Conservation (phyloP, 1,284 basidiomycete genomes). For the Abortiporus biennis region DNA sequence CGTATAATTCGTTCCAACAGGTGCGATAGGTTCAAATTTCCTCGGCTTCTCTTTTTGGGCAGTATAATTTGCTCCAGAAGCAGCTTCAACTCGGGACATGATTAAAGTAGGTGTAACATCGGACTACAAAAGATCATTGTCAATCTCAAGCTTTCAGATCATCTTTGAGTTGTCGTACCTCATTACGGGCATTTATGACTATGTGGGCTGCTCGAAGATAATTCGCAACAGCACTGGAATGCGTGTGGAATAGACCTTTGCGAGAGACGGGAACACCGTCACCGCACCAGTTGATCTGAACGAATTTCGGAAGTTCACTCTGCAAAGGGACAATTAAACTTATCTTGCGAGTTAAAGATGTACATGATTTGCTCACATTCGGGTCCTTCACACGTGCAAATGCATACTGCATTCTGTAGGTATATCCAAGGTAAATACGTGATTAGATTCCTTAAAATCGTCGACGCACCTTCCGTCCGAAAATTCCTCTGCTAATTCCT, state of each 20-base stretch:
- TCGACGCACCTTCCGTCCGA: conserved; percentile 76
- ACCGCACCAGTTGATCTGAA: conserved; percentile 91
- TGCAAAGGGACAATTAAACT: too few relatives aligned
- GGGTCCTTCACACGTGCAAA: conserved; percentile 87
- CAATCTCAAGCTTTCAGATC: not conserved
- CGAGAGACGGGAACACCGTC: conserved; percentile 91
- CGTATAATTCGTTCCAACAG: conserved; percentile 67
- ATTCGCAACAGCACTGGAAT: conserved; percentile 77
- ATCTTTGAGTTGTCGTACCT: conserved; percentile 46
- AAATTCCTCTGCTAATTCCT: conserved; percentile 92
- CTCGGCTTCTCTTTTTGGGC: conserved; percentile 63
- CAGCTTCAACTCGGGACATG: conserved; percentile 84
- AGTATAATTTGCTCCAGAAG: conserved; percentile 91
- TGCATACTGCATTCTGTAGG: conserved; percentile 84
- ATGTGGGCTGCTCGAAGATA: conserved; percentile 87
- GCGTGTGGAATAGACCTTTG: conserved; percentile 91
- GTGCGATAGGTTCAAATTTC: conserved; percentile 63
- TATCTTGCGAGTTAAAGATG: not conserved
- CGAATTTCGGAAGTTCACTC: conserved; percentile 88
- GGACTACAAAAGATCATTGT: conserved; percentile 34
- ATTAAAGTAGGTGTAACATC: conserved; percentile 80
- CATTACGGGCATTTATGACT: conserved; percentile 87
- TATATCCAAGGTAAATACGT: conserved; percentile 3
- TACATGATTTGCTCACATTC: conserved; percentile 56
- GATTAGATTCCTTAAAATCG: too few relatives aligned